Percentiles rank a stretch among this genome's conserved stretches.
These are phyloP conservation scores for Pseudozyma flocculosa DNA, from an alignment of 1,284 basidiomycete species.

Conservation along the genomic window DNA sequence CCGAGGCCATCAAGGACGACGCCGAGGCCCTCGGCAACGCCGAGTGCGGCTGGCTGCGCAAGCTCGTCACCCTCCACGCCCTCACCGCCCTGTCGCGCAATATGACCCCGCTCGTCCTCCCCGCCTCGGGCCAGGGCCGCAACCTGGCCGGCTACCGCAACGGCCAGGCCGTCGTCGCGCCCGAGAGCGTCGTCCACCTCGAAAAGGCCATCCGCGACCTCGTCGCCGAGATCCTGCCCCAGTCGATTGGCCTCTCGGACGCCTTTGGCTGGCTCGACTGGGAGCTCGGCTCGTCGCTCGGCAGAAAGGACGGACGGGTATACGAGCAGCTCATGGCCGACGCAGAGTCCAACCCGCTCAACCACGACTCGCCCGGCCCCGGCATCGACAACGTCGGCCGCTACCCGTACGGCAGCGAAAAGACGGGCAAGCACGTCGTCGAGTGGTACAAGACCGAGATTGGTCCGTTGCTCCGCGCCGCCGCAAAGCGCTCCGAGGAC, in stretches of 20 bases:
- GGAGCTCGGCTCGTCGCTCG: conserved; percentile 67
- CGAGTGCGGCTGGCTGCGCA: conserved; percentile 34
- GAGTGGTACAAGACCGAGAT: conserved; percentile 43
- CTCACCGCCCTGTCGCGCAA: conserved; percentile 39
- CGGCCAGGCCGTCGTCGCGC: conserved; percentile 59
- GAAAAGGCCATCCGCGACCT: conserved; percentile 64
- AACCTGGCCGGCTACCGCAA: conserved; percentile 67
- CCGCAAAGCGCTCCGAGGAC: conserved; percentile 16
- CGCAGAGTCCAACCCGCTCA: conserved; percentile 69
- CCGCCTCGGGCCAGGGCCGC: conserved; percentile 62
- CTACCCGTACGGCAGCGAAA: conserved; percentile 31
- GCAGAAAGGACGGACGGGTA: conserved; percentile 68
- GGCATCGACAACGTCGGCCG: conserved; percentile 31
- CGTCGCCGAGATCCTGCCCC: conserved; percentile 66
- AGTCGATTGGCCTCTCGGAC: conserved; percentile 72
- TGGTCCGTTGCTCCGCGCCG: conserved; percentile 36
- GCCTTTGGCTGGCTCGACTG: conserved; percentile 76
- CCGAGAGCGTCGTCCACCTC: conserved; percentile 64
- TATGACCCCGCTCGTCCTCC: conserved; percentile 63
- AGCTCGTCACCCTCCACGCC: conserved; percentile 43
- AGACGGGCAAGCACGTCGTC: conserved; percentile 42
- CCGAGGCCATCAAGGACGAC: conserved; percentile 39
- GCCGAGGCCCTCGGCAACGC: conserved; percentile 22
- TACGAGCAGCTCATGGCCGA: conserved; percentile 71
- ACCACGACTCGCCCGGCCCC: conserved; percentile 56